Base-by-base conservation (phyloP, 805 yeast genomes). In the Yarrowia divulgata region DNA sequence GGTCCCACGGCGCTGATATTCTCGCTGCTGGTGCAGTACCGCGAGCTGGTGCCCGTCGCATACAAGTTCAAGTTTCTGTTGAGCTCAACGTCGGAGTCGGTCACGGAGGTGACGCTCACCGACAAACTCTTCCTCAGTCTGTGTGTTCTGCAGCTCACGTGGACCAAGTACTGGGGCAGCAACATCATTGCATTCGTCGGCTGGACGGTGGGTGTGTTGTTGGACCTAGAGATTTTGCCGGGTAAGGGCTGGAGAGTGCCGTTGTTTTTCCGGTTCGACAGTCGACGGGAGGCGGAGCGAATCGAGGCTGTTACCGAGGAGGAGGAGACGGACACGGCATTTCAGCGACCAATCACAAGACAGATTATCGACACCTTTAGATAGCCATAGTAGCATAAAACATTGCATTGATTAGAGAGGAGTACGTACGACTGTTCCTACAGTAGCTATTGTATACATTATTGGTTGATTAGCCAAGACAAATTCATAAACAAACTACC, bases 231-330 rank as follows among this genome's bases (percentile, higher is more conserved):
- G 45, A 67, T 81, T 4, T 46, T 81, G 0, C 83, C 83, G 4
- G 81, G 82, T 3, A 79, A 77, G 58, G 69, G 71, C 19, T 81
- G 83, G 81, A 75, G 83, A 71, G 66, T 81, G 23, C 82, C 83
- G 8, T 62, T 70, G 40, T 72, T 68, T 23, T 63, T 43, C 48
- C 50, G 69, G 19, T 62, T 43, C 34, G 67, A 67, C 37, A 64
- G 46, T 32, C 45, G 68, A 32, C 32, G 58, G 12, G 68, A 64
- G 46, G 68, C 57, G 1, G 68, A 49, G 39, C 35, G 55, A 63
- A 63, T 49, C 3, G 57, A 63, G 57, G 57, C 68, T 8, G 39
- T 49, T 16, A n/a, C 37, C 35, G 68, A 63, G 48, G 57, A 63
- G 37, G 68, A 63, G 57, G 68, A 63, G 46, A 49, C 68, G 3